Percentiles rank a stretch among this genome's conserved stretches.
phyloP scores from a whole-genome alignment of 768 basidiomycete species.

The Lyophyllum shimeji region DNA sequence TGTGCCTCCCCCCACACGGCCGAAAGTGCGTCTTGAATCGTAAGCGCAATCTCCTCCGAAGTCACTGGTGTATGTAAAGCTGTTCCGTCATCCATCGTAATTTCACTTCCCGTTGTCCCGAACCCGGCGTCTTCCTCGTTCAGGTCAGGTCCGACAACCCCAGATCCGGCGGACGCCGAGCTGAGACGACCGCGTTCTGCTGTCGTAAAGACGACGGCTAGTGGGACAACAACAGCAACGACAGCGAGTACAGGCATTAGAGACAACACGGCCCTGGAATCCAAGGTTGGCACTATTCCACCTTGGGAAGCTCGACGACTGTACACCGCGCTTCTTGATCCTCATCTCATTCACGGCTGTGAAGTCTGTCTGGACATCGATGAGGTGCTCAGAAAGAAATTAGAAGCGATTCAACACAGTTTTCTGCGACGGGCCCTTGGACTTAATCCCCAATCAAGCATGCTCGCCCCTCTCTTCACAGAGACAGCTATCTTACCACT shows the following conservation, averaged over 20 bases:
- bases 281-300: no score
- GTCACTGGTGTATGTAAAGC: constrained; percentile 76
- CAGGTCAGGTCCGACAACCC: constrained; percentile 10
- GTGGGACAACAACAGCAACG: constrained; percentile 7
- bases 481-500: no score
- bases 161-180: constrained; percentile 14
- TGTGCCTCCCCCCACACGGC: constrained; percentile 73
- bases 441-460: no score
- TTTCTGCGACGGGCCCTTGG: no score
- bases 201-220: constrained; percentile 10
- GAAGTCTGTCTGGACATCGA: no score
- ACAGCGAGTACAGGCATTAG: constrained; percentile 2
- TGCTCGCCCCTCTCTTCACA: no score
- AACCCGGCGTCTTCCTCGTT: constrained; percentile 28
- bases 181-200: constrained; percentile 16
- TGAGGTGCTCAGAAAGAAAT: no score
- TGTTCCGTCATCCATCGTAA: constrained; percentile 73
- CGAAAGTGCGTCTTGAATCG: constrained; percentile 71
- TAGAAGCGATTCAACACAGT: no score
- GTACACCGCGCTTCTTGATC: no score
- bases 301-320: no score
- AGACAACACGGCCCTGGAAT: no score
- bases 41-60: constrained; percentile 84
- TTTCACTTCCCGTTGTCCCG: constrained; percentile 65
- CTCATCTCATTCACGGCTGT: no score